phyloP scores from a whole-genome alignment of 75 land plant species.

The Cupressus sempervirens region DNA sequence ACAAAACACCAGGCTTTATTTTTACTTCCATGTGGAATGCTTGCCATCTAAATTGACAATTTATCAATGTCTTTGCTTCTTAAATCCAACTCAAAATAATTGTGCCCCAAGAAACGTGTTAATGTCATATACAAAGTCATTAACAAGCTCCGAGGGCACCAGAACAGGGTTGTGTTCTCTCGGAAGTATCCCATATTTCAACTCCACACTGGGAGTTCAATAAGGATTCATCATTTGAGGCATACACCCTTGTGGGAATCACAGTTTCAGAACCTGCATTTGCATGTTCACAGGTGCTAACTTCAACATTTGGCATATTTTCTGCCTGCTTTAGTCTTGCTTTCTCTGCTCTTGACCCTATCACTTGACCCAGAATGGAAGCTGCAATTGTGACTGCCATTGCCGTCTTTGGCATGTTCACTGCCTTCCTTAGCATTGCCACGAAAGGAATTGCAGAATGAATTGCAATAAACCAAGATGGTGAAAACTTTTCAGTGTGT shows the following conservation, averaged over 20 bases:
- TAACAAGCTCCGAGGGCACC: not conserved
- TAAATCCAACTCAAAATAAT: not conserved
- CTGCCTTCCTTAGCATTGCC: conserved; percentile 88
- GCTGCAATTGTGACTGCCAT: conserved; percentile 92
- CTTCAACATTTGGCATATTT: not conserved
- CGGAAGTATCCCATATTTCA: not conserved
- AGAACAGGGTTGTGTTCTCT: not conserved
- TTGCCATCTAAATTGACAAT: not conserved
- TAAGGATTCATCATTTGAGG: not conserved
- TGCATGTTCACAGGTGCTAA: not conserved
- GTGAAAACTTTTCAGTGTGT: conserved; percentile 91
- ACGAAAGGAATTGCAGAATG: conserved; percentile 97
- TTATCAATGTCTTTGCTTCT: not conserved
- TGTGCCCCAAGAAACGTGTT: not conserved
- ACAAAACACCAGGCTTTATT: not conserved
- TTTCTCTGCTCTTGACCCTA: conserved; percentile 92
- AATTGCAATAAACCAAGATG: conserved; percentile 88
- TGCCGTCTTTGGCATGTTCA: conserved; percentile 91
- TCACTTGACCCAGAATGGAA: conserved; percentile 85
- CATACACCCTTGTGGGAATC: not conserved
- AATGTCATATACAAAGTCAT: not conserved
- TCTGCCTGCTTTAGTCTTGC: conserved; percentile 34
- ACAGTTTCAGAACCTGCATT: not conserved
- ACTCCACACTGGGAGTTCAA: not conserved
- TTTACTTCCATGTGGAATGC: not conserved